phyloP scores from a whole-genome alignment of 2,329 filamentous ascomycete genomes.

The Xylogone sp. region DNA sequence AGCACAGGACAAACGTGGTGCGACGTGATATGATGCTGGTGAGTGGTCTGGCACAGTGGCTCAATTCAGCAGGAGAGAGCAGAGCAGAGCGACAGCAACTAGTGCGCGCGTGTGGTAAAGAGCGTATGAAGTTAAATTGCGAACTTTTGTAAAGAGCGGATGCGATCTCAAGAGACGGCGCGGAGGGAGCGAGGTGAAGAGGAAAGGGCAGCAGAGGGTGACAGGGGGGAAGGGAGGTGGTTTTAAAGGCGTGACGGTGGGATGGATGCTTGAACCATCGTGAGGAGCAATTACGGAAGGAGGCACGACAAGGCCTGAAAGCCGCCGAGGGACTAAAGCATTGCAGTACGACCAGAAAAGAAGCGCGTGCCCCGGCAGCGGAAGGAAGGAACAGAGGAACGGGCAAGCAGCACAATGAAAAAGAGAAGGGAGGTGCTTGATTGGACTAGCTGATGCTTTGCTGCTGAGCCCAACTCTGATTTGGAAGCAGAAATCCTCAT shows the following conservation, averaged over 20 bases:
- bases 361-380: not conserved
- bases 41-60: not conserved
- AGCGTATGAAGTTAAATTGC: conserved; percentile 7
- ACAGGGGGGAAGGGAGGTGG: conserved; percentile 8
- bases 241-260: not conserved
- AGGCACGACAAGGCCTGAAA: not conserved
- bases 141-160: conserved; percentile 1
- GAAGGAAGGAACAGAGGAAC: too few relatives aligned
- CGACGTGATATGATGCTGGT: too few relatives aligned
- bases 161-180: not conserved
- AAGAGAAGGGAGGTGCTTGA: too few relatives aligned
- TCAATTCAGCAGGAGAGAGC: conserved; percentile 1
- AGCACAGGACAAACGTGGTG: not conserved
- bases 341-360: not conserved
- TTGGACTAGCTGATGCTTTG: too few relatives aligned
- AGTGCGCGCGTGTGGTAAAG: conserved; percentile 15
- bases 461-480: too few relatives aligned
- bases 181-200: conserved; percentile 3
- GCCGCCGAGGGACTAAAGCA: not conserved
- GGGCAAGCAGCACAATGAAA: too few relatives aligned
- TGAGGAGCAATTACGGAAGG: not conserved
- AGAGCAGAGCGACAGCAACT: conserved; percentile 13
- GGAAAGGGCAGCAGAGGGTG: conserved; percentile 11
- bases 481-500: too few relatives aligned
- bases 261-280: not conserved